A percentile compares a stretch with the other conserved stretches of the same genome.
Evolutionary conservation across 2,329 filamentous ascomycete species (phyloP).

Genomic region (Exophiala sideris): DNA sequence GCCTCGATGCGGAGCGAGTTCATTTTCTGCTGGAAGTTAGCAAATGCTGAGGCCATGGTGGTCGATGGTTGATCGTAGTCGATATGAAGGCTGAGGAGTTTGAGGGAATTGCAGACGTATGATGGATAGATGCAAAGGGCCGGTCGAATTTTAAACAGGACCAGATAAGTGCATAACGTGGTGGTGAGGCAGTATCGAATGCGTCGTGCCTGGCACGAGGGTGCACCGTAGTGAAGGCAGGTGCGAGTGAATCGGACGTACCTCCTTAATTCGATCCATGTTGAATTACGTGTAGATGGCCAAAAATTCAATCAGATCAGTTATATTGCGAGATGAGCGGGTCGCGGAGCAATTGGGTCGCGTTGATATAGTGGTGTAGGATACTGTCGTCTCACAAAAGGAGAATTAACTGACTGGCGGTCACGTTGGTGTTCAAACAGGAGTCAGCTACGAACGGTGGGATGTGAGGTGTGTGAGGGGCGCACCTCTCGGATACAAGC

Average conservation of each 20-base stretch:
- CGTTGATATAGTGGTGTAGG: background rate
- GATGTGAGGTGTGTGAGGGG: slow-evolving; percentile 7
- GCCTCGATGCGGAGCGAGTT: slow-evolving; percentile 89
- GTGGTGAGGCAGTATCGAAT: slow-evolving; percentile 13
- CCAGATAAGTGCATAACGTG: slow-evolving; percentile 4
- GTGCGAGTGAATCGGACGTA: slow-evolving; percentile 48
- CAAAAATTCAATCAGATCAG: background rate
- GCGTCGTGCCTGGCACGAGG: slow-evolving; percentile 27
- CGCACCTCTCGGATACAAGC: background rate
- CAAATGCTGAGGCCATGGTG: slow-evolving; percentile 29
- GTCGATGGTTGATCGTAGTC: slow-evolving; percentile 23
- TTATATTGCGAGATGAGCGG: background rate
- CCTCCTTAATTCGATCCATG: slow-evolving; percentile 91
- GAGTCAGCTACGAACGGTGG: slow-evolving; percentile 11
- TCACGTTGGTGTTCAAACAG: slow-evolving; percentile 12
- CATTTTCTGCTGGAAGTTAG: slow-evolving; percentile 68
- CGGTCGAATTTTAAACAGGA: slow-evolving; percentile 7
- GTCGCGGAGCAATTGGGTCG: background rate
- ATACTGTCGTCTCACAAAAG: slow-evolving; percentile 7
- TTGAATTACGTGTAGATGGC: slow-evolving; percentile 32
- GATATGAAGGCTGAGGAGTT: slow-evolving; percentile 26
- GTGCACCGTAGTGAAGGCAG: slow-evolving; percentile 34
- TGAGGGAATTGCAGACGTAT: slow-evolving; percentile 23
- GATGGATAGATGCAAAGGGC: background rate
- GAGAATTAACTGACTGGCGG: slow-evolving; percentile 19